Evolutionary conservation across 495 filamentous ascomycete species (phyloP), one percentile per base, ranked within the genome.

Genomic region (Aspergillus sclerotioniger): DNA sequence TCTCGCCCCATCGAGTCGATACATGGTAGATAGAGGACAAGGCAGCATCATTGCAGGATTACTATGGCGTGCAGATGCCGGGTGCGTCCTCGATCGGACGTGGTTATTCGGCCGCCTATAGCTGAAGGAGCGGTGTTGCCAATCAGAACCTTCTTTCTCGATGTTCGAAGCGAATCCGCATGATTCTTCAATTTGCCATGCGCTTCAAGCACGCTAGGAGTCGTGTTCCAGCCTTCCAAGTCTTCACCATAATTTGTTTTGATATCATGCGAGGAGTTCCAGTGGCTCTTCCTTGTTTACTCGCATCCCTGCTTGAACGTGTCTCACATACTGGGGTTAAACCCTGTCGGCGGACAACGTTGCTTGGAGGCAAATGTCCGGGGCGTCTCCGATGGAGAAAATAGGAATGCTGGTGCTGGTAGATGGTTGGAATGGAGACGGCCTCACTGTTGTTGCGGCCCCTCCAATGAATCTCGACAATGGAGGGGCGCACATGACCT

Each of bases 291-390:
- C 28, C 47, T 50, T 50, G 47, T 50, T 50, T 50, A 7, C 28
- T 16, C 28, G 12, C 7, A 50, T 32, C 47, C 47, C 47, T 50
- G 47, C 47, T 50, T 50, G 15, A n/a, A 50, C 21, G 21, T 53
- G 39, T 53, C 48, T 45, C 29, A 54, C 39, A 33, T 13, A 20
- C 28, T 20, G 33, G 50, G 56, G 51, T 44, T 35, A 8, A 49
- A 28, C 28, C 10, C 37, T 48, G 43, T 59, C 46, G 57, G 50
- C 43, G 33, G 33, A 12, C n/a, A 31, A 41, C 19, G 50, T 17
- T 52, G 48, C 48, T 48, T 48, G 49, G 56, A 43, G 37, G 21
- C n/a, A 54, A 44, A 54, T 43, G 21, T 44, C 52, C 52, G 25
- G n/a, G 3, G 21, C 28, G 16, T 19, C 37, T 52, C 56, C 48